Evolutionary conservation across 2,329 filamentous ascomycete genomes (phyloP).

Genomic region (Ophiostoma australiae): DNA sequence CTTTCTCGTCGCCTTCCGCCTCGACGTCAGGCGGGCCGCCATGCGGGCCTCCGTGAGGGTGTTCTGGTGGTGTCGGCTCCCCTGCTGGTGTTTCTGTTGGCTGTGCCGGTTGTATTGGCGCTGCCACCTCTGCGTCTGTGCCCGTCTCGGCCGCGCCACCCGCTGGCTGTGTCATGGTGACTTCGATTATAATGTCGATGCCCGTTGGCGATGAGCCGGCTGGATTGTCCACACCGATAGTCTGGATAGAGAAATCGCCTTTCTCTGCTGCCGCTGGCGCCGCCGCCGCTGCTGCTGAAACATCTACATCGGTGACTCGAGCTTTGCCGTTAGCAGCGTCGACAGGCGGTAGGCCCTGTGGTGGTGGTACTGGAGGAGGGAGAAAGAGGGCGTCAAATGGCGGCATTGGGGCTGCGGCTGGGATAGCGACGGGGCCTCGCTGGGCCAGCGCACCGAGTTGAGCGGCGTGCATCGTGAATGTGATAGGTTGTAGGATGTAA

Average conservation of each 20-base stretch:
- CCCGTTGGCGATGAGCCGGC: background rate
- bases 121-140: background rate
- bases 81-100: background rate
- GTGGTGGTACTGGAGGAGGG: slow-evolving; percentile 20
- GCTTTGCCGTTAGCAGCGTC: background rate
- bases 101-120: background rate
- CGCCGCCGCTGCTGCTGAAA: background rate
- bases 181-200: slow-evolving; percentile 18
- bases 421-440: slow-evolving; percentile 12
- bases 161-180: slow-evolving; percentile 28
- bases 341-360: slow-evolving; percentile 18
- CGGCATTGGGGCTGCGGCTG: slow-evolving; percentile 4
- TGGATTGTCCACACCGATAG: slow-evolving; percentile 18
- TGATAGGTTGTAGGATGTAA: background rate
- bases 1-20: slow-evolving; percentile 13
- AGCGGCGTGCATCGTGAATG: background rate
- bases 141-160: background rate
- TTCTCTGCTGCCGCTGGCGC: background rate
- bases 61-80: background rate
- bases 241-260: slow-evolving; percentile 25
- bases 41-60: background rate
- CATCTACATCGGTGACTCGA: background rate
- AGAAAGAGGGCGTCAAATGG: slow-evolving; percentile 15
- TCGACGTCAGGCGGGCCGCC: background rate
- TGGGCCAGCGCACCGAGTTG: slow-evolving; percentile 8